Percentiles rank a stretch among this genome's conserved stretches.
Conservation (phyloP, 2,329 filamentous ascomycete species). For the Diaporthe citrichinensis region DNA sequence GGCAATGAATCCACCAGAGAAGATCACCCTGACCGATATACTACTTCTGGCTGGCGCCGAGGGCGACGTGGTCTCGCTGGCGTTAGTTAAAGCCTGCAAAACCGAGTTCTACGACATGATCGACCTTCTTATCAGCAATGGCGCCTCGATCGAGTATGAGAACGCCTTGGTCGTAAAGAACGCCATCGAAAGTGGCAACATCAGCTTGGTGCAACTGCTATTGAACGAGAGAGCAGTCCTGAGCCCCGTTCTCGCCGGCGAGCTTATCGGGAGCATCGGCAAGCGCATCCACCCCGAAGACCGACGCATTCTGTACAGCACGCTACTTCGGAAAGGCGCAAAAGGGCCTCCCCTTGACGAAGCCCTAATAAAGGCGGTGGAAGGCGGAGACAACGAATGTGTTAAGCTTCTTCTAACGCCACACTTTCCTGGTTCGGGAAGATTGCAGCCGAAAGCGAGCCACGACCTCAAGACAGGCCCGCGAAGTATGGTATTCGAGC, state of each 20-base stretch:
- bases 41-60: slow-evolving; percentile 71
- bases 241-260: slow-evolving; percentile 62
- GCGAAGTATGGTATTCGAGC: slow-evolving; percentile 53
- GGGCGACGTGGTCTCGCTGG: slow-evolving; percentile 64
- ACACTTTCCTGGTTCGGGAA: slow-evolving; percentile 56
- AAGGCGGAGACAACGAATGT: slow-evolving; percentile 62
- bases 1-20: slow-evolving; percentile 63
- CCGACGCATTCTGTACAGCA: slow-evolving; percentile 59
- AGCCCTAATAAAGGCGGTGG: slow-evolving; percentile 64
- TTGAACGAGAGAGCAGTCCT: slow-evolving; percentile 60
- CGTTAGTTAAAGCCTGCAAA: slow-evolving; percentile 63
- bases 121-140: slow-evolving; percentile 65
- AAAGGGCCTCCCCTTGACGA: slow-evolving; percentile 62
- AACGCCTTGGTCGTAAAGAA: slow-evolving; percentile 64
- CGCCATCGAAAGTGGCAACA: slow-evolving; percentile 62
- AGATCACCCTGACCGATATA: slow-evolving; percentile 67
- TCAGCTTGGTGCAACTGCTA: slow-evolving; percentile 62
- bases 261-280: slow-evolving; percentile 64
- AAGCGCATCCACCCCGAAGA: slow-evolving; percentile 61
- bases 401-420: slow-evolving; percentile 65
- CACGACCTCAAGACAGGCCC: slow-evolving; percentile 49
- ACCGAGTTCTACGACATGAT: slow-evolving; percentile 69
- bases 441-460: slow-evolving; percentile 44
- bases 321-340: slow-evolving; percentile 66
- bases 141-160: slow-evolving; percentile 68